These are phyloP conservation scores for Aspergillus sp. DNA, from an alignment of 2,329 filamentous ascomycete species.

Conservation along the genomic window DNA sequence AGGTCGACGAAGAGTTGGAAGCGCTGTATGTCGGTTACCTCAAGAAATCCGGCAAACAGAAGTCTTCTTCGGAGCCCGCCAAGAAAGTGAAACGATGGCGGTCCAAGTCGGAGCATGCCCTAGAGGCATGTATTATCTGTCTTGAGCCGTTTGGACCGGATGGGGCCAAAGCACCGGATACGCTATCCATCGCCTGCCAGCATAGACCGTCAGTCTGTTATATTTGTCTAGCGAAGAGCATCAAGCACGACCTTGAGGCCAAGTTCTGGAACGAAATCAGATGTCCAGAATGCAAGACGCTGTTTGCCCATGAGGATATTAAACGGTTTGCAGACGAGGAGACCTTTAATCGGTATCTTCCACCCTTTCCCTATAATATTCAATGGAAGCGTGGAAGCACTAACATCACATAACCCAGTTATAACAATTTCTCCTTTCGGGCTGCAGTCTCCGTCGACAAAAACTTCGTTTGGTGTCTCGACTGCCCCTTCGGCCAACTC, in stretches of 20 bases:
- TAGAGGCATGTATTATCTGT: constrained; percentile 12
- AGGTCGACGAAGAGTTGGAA: constrained; percentile 4
- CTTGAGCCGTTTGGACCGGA: constrained; percentile 5
- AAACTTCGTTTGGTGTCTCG: constrained; percentile 13
- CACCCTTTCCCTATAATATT: too few relatives aligned
- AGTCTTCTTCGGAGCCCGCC: background rate
- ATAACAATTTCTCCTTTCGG: constrained; percentile 5
- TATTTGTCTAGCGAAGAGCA: constrained; percentile 7
- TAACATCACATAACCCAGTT: background rate
- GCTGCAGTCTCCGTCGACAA: constrained; percentile 7
- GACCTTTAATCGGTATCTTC: constrained; percentile 6
- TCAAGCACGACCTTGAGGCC: constrained; percentile 10
- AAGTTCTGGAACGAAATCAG: constrained; percentile 12
- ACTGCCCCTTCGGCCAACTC: constrained; percentile 10
- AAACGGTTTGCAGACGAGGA: constrained; percentile 6
- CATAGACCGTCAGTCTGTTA: constrained; percentile 7
- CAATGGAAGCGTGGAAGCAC: background rate
- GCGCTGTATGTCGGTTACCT: constrained; percentile 1
- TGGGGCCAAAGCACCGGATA: background rate
- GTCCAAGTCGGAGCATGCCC: background rate
- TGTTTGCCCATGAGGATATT: constrained; percentile 9
- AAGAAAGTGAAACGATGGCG: background rate
- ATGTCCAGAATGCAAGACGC: constrained; percentile 9
- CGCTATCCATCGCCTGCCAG: constrained; percentile 4
- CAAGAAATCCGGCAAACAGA: background rate